Conservation (phyloP, 306 rosid species). For the Citrullus colocynthis region DNA sequence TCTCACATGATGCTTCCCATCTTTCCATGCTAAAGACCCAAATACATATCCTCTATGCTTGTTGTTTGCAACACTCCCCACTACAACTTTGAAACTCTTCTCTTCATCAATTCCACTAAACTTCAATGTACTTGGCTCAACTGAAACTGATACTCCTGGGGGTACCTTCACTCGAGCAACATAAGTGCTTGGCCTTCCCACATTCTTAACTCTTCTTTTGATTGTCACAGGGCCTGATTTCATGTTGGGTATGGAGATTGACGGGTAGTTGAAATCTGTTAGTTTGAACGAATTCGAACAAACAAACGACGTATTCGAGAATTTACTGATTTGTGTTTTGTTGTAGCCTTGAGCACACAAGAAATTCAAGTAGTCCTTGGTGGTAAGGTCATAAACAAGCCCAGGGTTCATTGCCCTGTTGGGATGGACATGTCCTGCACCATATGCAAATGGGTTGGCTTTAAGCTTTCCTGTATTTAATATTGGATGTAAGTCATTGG, state of each 20-base stretch:
- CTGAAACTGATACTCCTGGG: constrained; percentile 9
- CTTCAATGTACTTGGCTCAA: constrained; percentile 18
- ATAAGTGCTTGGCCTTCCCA: constrained; percentile 26
- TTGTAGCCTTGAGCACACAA: constrained; percentile 43
- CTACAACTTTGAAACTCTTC: constrained; percentile 17
- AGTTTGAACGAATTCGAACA: constrained; percentile 21
- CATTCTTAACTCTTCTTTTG: constrained; percentile 35
- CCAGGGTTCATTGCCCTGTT: constrained; percentile 44
- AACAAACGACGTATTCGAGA: constrained; percentile 10
- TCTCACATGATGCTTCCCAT: constrained; percentile 14
- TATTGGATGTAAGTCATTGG: neutral
- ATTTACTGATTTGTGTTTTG: constrained; percentile 1
- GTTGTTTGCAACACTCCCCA: neutral
- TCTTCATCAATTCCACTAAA: constrained; percentile 29
- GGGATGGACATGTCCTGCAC: constrained; percentile 48
- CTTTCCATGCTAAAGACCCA: constrained; percentile 32
- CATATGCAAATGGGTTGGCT: constrained; percentile 44
- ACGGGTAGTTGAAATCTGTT: constrained; percentile 41
- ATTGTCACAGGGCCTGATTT: neutral
- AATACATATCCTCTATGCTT: neutral
- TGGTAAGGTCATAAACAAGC: constrained; percentile 43
- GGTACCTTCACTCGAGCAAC: constrained; percentile 8
- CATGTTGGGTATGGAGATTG: constrained; percentile 16
- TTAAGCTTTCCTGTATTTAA: neutral
- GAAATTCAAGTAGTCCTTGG: constrained; percentile 37